Conservation (phyloP, 1,284 basidiomycete genomes). For the Tremellales sp. region DNA sequence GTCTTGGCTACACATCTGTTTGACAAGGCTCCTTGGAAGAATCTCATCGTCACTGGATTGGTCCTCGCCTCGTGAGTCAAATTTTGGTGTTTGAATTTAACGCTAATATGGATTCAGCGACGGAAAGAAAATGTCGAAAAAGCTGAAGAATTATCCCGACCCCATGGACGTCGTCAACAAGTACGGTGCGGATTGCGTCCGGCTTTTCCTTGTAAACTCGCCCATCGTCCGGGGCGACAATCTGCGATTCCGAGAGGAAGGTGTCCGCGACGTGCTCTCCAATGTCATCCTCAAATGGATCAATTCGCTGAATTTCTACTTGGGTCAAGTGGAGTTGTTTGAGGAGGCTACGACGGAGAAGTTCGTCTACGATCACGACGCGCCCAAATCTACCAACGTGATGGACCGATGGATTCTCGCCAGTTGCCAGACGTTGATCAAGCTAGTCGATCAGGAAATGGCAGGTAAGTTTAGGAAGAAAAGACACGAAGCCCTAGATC, state of each 20-base stretch:
- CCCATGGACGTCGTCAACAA: conserved; percentile 85
- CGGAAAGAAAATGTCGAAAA: conserved; percentile 99
- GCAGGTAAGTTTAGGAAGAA: conserved; percentile 59
- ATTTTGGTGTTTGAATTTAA: not conserved
- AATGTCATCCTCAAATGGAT: conserved; percentile 97
- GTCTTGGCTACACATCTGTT: conserved; percentile 95
- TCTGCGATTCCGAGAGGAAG: conserved; percentile 95
- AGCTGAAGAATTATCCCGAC: conserved; percentile 96
- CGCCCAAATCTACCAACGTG: conserved; percentile 81
- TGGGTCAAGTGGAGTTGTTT: conserved; percentile 86
- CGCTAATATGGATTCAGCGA: conserved; percentile 56
- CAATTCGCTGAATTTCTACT: conserved; percentile 98
- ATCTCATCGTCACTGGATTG: conserved; percentile 92
- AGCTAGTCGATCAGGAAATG: conserved; percentile 91
- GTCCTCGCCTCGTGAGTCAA: conserved; percentile 79
- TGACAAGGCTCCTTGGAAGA: conserved; percentile 94
- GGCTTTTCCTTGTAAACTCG: conserved; percentile 98
- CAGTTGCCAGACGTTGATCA: conserved; percentile 92
- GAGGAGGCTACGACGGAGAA: conserved; percentile 76
- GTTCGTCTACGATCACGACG: conserved; percentile 84
- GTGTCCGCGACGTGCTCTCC: conserved; percentile 93
- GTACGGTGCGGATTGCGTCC: conserved; percentile 93
- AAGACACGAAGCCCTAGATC: not conserved
- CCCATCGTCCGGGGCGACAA: conserved; percentile 98
- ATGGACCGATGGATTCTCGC: conserved; percentile 99